A percentile compares a stretch with the other conserved stretches of the same genome.
Conservation (phyloP, 2,329 filamentous ascomycete species). For the Colletotrichum sp. region DNA sequence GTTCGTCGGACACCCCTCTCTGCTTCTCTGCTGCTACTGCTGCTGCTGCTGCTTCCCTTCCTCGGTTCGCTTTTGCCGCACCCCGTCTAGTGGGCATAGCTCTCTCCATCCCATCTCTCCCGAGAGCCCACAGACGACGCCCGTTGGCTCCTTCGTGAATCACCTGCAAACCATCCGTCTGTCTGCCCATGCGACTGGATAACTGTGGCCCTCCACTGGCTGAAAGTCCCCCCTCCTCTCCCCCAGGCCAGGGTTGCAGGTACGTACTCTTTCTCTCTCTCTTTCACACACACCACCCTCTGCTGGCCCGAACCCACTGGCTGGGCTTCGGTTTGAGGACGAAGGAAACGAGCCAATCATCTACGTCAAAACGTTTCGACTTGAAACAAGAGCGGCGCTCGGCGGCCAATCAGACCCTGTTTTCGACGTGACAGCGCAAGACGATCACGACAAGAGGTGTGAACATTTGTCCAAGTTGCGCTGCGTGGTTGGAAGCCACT, state of each 20-base stretch:
- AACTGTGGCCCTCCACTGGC: neutral
- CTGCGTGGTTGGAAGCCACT: neutral
- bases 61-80: neutral
- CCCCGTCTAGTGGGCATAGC: neutral
- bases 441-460: slow-evolving; percentile 8
- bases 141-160: neutral
- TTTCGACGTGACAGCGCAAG: slow-evolving; percentile 15
- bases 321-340: slow-evolving; percentile 16
- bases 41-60: neutral
- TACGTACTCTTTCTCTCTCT: neutral
- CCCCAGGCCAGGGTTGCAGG: neutral
- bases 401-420: slow-evolving; percentile 10
- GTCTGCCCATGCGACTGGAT: neutral
- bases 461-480: neutral
- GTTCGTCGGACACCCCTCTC: neutral
- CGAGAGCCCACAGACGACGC: slow-evolving; percentile 1
- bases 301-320: neutral
- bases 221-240: neutral
- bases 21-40: neutral
- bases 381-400: slow-evolving; percentile 15
- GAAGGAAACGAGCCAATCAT: slow-evolving; percentile 8
- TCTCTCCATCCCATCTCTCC: neutral
- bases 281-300: neutral
- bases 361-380: neutral
- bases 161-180: slow-evolving; percentile 7